A percentile compares a stretch with the other conserved stretches of the same genome.
Evolutionary conservation across 2,329 filamentous ascomycete species (phyloP).

Genomic region (Microthyrium microscopicum): DNA sequence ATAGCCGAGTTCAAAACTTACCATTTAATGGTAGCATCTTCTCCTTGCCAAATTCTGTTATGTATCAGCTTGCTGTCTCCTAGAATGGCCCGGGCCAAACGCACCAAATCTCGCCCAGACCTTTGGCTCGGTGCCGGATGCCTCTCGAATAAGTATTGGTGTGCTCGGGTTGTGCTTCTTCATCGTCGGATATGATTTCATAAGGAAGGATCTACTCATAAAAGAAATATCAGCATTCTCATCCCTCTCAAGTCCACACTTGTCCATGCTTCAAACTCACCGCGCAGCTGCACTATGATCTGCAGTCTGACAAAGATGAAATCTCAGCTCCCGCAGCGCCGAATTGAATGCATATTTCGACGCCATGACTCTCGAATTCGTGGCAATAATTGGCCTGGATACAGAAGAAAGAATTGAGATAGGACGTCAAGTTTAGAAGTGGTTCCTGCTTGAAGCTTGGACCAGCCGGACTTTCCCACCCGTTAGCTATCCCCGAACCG

Average conservation of each 20-base stretch:
- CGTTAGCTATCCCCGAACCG: too few relatives aligned
- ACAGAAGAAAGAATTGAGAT: too few relatives aligned
- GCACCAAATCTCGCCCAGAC: conserved; percentile 87
- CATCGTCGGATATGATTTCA: conserved; percentile 89
- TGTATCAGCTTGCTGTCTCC: conserved; percentile 5
- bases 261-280: conserved; percentile 30
- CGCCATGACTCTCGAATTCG: too few relatives aligned
- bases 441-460: too few relatives aligned
- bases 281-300: conserved; percentile 78
- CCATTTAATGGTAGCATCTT: conserved; percentile 46
- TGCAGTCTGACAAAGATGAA: conserved; percentile 90
- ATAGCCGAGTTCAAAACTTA: conserved; percentile 17
- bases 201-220: conserved; percentile 73
- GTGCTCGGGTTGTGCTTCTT: conserved; percentile 96
- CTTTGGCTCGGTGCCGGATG: conserved; percentile 63
- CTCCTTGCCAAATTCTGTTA: conserved; percentile 48
- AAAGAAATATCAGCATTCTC: conserved; percentile 2
- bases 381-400: too few relatives aligned
- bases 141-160: conserved; percentile 91
- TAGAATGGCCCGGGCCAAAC: conserved; percentile 14
- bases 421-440: too few relatives aligned
- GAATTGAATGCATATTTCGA: conserved; percentile 84
- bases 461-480: too few relatives aligned
- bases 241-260: background rate
- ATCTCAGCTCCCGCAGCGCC: conserved; percentile 84